Percentiles rank a stretch among this genome's conserved stretches.
These are phyloP conservation scores for Entomortierella parvispora DNA, from an alignment of 192 early-diverging fungal genomes.

Conservation along the genomic window DNA sequence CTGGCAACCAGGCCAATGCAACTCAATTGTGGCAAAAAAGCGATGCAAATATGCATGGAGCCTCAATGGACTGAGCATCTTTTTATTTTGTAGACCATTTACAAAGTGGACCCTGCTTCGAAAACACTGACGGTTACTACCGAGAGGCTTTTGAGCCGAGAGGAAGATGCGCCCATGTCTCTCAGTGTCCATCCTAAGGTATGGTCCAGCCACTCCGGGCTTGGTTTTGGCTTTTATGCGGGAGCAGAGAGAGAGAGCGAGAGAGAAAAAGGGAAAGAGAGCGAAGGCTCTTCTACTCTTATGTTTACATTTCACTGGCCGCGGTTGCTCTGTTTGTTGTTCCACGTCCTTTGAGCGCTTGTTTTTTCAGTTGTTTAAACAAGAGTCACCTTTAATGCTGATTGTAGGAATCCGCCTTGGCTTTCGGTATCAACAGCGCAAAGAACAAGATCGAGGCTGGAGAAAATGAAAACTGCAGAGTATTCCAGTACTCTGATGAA, in stretches of 20 bases:
- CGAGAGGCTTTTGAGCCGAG: conserved; percentile 58
- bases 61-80: too few species aligned
- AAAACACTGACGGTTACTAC: conserved; percentile 35
- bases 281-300: too few species aligned
- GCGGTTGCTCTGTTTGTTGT: not conserved
- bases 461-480: conserved; percentile 80
- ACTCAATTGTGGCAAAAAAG: not conserved
- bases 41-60: not conserved
- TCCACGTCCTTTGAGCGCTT: too few species aligned
- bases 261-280: too few species aligned
- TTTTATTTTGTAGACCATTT: conserved; percentile 66
- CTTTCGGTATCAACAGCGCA: conserved; percentile 79
- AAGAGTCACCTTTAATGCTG: too few species aligned
- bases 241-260: too few species aligned
- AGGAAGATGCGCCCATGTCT: conserved; percentile 89
- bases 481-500: conserved; percentile 70
- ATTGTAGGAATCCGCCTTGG: conserved; percentile 64
- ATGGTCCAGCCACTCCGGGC: not conserved
- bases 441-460: conserved; percentile 71
- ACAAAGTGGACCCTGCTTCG: conserved; percentile 55
- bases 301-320: not conserved
- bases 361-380: not conserved
- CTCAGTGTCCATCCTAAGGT: conserved; percentile 84
- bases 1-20: not conserved
- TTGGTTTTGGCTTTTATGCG: not conserved